Evolutionary conservation across 192 early-diverging fungal genomes (phyloP), one percentile per base, ranked within the genome.

Genomic region (Coemansia guatemalensis): DNA sequence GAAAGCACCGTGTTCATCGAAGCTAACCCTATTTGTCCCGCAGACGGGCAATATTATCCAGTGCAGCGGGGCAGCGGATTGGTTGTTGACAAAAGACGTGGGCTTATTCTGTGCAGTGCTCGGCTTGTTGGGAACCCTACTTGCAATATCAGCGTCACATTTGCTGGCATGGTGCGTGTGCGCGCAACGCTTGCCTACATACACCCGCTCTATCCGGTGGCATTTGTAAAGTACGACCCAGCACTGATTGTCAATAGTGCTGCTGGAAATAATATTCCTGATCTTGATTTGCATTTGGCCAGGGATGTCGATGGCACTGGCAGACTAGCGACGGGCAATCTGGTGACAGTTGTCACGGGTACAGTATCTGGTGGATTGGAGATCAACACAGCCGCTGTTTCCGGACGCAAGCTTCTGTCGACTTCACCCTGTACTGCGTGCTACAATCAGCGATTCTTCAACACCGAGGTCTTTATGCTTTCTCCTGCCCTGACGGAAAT

Each of bases 131-230:
- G 87, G 0, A 88, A 90, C 62, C 82, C 83, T 22, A 78, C 93
- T 48, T 89, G 90, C 30, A 93, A 95, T 60, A 83, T 95, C 22
- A 82, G 84, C 60, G 74, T 95, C 32, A 94, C 92, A 0, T 92
- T 97, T 71, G 89, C 88, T 29, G 89, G 93, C 56, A 85, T 85
- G 20, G 84, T 95, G 27, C 88, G 90, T 35, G 84, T 93, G 39
- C 87, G 87, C 0, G 94, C 86, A 11, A 86, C 84, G 48, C 73
- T 94, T n/a, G 68, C 91, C 0, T 92, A 90, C 60, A 59, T 90
- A 8, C 95, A 97, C 60, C 95, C 93, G 2, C 86, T 89, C 3
- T 90, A 67, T 18, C 71, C 65, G 8, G 26, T 73, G 14, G 48
- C 56, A 3, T 67, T 73, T 53, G 18, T 73, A 35, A 73, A 73